Conservation (phyloP, 1,284 basidiomycete species). For the Coniferiporia weirii region DNA sequence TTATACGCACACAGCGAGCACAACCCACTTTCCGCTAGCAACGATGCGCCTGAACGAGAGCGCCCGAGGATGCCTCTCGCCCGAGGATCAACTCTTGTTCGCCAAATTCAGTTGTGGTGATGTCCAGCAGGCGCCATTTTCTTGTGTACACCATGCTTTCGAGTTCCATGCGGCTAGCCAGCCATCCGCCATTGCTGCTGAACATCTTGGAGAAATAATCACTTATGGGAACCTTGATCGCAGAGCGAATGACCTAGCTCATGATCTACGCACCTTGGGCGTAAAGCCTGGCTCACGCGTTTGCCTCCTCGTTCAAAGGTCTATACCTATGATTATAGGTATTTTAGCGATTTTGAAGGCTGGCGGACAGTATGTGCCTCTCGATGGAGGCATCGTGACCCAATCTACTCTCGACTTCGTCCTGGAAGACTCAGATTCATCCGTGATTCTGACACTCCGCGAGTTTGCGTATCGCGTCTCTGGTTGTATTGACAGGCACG, state of each 20-base stretch:
- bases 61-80: conserved; percentile 26
- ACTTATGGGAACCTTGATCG: conserved; percentile 47
- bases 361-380: conserved; percentile 51
- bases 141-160: conserved; percentile 54
- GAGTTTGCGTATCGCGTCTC: conserved; percentile 42
- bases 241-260: conserved; percentile 44
- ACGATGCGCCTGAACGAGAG: conserved; percentile 2
- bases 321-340: conserved; percentile 48
- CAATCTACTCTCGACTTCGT: conserved; percentile 50
- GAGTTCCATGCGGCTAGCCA: conserved; percentile 37
- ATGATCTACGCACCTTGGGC: conserved; percentile 38
- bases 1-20: neutral
- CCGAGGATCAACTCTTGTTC: conserved; percentile 40
- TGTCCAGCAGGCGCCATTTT: conserved; percentile 34
- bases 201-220: conserved; percentile 42
- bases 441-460: conserved; percentile 39
- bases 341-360: conserved; percentile 52
- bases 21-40: neutral
- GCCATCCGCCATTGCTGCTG: conserved; percentile 43
- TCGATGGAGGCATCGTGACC: conserved; percentile 53
- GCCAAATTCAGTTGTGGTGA: conserved; percentile 41
- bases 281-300: conserved; percentile 45
- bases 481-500: conserved; percentile 20
- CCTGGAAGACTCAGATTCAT: conserved; percentile 41
- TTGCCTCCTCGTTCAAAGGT: conserved; percentile 49